Base-by-base conservation (phyloP, 768 basidiomycete species). In the Dioszegia hungarica region DNA sequence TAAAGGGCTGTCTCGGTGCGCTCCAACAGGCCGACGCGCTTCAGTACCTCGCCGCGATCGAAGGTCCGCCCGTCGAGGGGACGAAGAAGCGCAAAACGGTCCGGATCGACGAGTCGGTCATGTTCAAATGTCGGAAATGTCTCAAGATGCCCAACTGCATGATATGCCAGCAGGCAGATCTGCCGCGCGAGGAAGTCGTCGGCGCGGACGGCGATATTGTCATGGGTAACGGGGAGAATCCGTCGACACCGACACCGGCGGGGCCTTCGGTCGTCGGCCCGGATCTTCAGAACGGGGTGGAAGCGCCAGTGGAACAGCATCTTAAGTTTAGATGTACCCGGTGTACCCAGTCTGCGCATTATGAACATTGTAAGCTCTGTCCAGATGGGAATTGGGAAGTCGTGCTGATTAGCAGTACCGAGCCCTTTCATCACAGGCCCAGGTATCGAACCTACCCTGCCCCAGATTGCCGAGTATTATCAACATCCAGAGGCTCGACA, bases 331-430 rank as follows among this genome's bases (percentile, higher is more conserved):
- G 92, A 24, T 95, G 92, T 75, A 72, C 85, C 48, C 81, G 85
- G 19, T 95, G 92, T 80, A 88, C 86, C 66, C 84, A 90, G 43
- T 79, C 86, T 4, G 82, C 86, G 9, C 92, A 95, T 75, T 94
- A 94, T 73, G 77, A 77, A 22, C 89, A 92, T 76, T 77, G 72
- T 77, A 29, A 61, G 70, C 36, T 17, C 40, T 25, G 8, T 12
- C 2, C 10, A 34, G n/a, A 27, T 17, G 12, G 33, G 36, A 39
- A 19, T 19, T 12, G 19, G 15, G 19, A 46, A 19, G 28, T 43
- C 44, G 47, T 5, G 34, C 38, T 40, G 19, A 34, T 36, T 1
- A 27, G 65, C 75, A 75, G 37, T 76, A 66, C 14, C 73, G 77
- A 40, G 74, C 46, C 61, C 56, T 17, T 67, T 60, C n/a, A 80